Percentiles rank a stretch among this genome's conserved stretches.
phyloP scores from a whole-genome alignment of 1,139 yeast genomes.

The Geotrichum macrosporum region DNA sequence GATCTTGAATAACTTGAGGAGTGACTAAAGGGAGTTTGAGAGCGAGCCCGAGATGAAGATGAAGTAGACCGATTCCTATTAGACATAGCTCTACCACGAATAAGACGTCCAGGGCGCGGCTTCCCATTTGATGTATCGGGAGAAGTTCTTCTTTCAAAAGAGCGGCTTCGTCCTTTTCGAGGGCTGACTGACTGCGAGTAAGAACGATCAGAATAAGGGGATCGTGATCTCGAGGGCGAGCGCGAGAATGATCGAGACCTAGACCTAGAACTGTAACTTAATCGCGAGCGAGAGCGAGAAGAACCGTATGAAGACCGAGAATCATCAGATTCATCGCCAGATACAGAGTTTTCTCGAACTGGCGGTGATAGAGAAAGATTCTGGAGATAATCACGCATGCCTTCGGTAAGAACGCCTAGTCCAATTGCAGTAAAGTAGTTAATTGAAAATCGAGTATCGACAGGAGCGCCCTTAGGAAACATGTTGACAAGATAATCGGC shows the following conservation, averaged over 20 bases:
- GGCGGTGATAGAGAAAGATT: conserved; percentile 35
- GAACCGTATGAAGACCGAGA: conserved; percentile 22
- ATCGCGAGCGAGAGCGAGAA: conserved; percentile 27
- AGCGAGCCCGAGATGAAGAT: neutral
- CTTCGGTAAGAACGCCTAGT: conserved; percentile 75
- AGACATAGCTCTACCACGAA: conserved; percentile 12
- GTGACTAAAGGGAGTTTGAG: conserved; percentile 7
- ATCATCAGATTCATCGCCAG: conserved; percentile 13
- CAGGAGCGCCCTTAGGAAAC: conserved; percentile 46
- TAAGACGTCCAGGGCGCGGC: conserved; percentile 12
- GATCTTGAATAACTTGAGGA: conserved; percentile 11
- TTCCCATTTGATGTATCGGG: conserved; percentile 3
- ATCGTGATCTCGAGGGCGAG: conserved; percentile 19
- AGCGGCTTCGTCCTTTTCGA: neutral
- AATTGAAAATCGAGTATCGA: conserved; percentile 73
- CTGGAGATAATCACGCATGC: conserved; percentile 60
- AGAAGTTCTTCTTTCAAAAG: neutral
- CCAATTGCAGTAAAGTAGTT: conserved; percentile 94
- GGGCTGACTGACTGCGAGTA: conserved; percentile 8
- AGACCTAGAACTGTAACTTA: conserved; percentile 19
- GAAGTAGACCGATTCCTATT: conserved; percentile 3
- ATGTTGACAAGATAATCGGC: conserved; percentile 34
- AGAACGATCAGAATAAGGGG: conserved; percentile 6
- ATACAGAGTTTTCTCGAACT: conserved; percentile 19
- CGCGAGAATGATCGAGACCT: conserved; percentile 23